Conservation (phyloP, 768 basidiomycete species). For the Suillus occidentalis region DNA sequence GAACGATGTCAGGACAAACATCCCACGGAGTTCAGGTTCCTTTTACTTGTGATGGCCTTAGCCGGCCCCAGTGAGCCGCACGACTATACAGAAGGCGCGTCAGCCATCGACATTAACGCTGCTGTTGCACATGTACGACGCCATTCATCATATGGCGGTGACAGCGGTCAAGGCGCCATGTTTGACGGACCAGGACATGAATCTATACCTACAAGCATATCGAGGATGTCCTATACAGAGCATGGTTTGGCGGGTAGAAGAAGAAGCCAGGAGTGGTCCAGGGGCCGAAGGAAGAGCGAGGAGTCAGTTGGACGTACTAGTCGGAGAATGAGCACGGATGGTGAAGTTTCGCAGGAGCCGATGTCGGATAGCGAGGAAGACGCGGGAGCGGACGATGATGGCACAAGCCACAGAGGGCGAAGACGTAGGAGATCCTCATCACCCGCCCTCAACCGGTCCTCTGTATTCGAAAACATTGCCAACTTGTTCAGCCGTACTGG, state of each 20-base stretch:
- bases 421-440: constrained; percentile 37
- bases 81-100: constrained; percentile 90
- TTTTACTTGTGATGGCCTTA: constrained; percentile 18
- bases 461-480: constrained; percentile 65
- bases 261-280: constrained; percentile 56
- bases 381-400: constrained; percentile 35
- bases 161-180: constrained; percentile 62
- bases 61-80: constrained; percentile 20
- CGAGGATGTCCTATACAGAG: constrained; percentile 71
- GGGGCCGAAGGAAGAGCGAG: constrained; percentile 49
- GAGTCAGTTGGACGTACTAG: constrained; percentile 35
- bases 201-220: constrained; percentile 75
- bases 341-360: constrained; percentile 38
- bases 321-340: constrained; percentile 49
- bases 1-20: neutral
- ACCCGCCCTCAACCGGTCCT: constrained; percentile 37
- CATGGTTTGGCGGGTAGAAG: constrained; percentile 41
- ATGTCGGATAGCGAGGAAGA: constrained; percentile 37
- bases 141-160: constrained; percentile 62
- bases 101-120: constrained; percentile 66
- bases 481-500: constrained; percentile 59
- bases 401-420: constrained; percentile 28
- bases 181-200: constrained; percentile 71
- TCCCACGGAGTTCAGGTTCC: neutral
- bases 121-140: constrained; percentile 60